Base-by-base conservation (phyloP, 225 moss, liverwort and hornwort genomes). In the Rhytidiadelphus loreus region DNA sequence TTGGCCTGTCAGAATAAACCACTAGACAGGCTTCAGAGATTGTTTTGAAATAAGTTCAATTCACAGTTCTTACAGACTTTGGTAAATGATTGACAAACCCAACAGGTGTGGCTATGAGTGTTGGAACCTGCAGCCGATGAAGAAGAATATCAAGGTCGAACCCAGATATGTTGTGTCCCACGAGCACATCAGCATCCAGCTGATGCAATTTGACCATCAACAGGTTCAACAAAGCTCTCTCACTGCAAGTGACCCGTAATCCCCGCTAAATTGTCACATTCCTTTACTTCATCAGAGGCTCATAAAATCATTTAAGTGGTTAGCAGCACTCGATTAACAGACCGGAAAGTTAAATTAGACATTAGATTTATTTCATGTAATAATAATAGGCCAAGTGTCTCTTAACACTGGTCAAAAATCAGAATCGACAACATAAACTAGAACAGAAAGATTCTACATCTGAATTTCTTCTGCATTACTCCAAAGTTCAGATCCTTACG, bases 131-230 rank as follows among this genome's bases (percentile, higher is more conserved):
- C 82, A 99, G 89, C 29, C 99, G 93, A 90, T 99, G 97, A 69
- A 99, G 99, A 77, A 99, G 96, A 80, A 99, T 95, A 85, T 99
- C 99, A 32, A 99, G 94, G 92, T 99, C 99, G 89, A 96, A 99
- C 68, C 99, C 99, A 73, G 99, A 99, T 87, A 99, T 99, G 77
- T 99, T 97, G 83, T 99, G 99, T 71, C 99, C 99, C 44, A 99
- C 97, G 60, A 99, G 93, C 80, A 99, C 96, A 89, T 99, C 99
- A 65, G 99, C 96, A 88, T 99, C 99, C 28, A 99, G 93, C 93
- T 99, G 97, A 81, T 99, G 95, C 79, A 99, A 90, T 92, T 96
- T 99, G 93, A 95, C 90, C 96, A 99, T 96, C 84, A 99, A 91
- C 85, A 92, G 95, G 93, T 95, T 99, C 86, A 99, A 90, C 80